phyloP scores from a whole-genome alignment of 2,329 filamentous ascomycete genomes.

The Ceratocystis colombiana region DNA sequence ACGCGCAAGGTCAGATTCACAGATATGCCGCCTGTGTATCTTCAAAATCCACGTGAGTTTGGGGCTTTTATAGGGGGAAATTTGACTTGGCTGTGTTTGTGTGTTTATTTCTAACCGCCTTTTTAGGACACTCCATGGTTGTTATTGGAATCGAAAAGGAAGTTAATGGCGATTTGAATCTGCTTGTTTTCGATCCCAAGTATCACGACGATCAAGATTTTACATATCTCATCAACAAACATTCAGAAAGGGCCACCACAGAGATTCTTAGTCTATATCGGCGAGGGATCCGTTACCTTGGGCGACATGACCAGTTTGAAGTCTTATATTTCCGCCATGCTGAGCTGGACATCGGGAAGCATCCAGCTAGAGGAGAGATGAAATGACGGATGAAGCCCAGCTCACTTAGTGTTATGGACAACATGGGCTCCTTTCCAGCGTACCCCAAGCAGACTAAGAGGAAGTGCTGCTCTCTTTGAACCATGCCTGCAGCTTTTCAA shows the following conservation, averaged over 20 bases:
- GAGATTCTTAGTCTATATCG: conserved; percentile 62
- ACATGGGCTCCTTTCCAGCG: neutral
- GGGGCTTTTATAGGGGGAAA: neutral
- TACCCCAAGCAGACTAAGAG: neutral
- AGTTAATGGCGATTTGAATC: conserved; percentile 51
- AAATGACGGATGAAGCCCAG: neutral
- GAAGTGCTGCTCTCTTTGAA: conserved; percentile 41
- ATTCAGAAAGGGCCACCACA: conserved; percentile 31
- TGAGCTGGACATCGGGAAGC: conserved; percentile 29
- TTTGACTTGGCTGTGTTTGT: no score
- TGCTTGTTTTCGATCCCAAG: conserved; percentile 76
- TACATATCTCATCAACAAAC: conserved; percentile 3
- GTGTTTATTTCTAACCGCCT: neutral
- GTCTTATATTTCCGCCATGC: conserved; percentile 50
- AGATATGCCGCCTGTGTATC: conserved; percentile 70
- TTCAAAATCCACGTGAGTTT: conserved; percentile 63
- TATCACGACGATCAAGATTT: conserved; percentile 24
- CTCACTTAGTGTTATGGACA: neutral
- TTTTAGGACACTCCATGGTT: conserved; percentile 70
- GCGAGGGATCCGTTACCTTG: conserved; percentile 56
- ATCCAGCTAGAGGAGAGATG: neutral
- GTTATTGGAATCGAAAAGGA: conserved; percentile 74
- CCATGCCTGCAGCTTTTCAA: conserved; percentile 78
- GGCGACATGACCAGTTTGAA: conserved; percentile 68
- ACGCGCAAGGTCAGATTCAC: conserved; percentile 58